phyloP scores from a whole-genome alignment of 768 basidiomycete genomes.

The Fomitopsis serialis region DNA sequence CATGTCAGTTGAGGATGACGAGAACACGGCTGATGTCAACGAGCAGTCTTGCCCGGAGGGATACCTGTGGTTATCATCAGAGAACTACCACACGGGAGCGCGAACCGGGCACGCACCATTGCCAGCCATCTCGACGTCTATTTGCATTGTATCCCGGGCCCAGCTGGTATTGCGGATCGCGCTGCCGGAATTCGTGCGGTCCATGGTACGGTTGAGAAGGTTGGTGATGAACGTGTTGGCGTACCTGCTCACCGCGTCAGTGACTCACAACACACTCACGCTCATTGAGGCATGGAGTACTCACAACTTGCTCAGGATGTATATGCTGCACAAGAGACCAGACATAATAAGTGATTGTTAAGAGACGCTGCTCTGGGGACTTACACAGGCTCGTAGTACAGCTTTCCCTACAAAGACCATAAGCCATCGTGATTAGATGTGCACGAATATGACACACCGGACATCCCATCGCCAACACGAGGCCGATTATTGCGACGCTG shows the following conservation, averaged over 20 bases:
- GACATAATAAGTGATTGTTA: no score
- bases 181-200: neutral
- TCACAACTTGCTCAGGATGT: neutral
- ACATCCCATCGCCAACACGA: neutral
- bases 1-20: no score
- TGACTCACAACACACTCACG: neutral
- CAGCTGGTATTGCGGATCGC: neutral
- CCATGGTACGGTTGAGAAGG: neutral
- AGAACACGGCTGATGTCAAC: no score
- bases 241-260: neutral
- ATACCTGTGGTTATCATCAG: no score
- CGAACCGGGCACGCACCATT: no score
- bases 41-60: no score
- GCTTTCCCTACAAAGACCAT: neutral
- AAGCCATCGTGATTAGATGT: neutral
- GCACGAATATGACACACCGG: neutral
- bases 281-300: neutral
- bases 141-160: neutral
- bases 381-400: neutral
- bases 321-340: no score
- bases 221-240: slow-evolving; percentile 1
- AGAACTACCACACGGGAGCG: no score
- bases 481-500: neutral
- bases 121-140: no score
- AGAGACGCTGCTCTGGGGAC: no score